Conservation (phyloP, 176 grass and related monocot genomes). For the Carex pumila region DNA sequence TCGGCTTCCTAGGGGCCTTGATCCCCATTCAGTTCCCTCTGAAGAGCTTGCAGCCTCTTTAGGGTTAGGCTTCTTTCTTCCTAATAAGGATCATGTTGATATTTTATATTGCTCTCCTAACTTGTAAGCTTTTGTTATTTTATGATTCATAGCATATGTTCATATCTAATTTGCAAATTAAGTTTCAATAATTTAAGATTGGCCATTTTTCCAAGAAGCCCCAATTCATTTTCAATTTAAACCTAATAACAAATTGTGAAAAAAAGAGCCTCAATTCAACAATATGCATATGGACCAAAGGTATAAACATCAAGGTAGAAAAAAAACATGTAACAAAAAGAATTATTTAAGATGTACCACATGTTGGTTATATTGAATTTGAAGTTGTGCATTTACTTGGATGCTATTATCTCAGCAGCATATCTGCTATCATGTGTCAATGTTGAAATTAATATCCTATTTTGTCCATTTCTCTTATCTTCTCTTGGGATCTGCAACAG, state of each 20-base stretch:
- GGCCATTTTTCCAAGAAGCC: background rate
- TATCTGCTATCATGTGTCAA: background rate
- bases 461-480: background rate
- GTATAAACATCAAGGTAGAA: background rate
- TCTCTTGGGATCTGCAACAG: constrained; percentile 29
- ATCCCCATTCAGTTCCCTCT: constrained; percentile 87
- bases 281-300: background rate
- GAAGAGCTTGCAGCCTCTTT: constrained; percentile 88
- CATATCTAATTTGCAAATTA: background rate
- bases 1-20: constrained; percentile 71
- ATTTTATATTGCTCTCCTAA: background rate
- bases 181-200: background rate
- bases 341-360: background rate
- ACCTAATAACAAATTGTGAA: background rate
- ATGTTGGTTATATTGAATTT: background rate
- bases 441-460: background rate
- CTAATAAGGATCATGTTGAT: background rate
- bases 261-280: background rate
- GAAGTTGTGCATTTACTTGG: background rate
- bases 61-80: constrained; percentile 50
- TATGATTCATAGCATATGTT: background rate
- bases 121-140: background rate
- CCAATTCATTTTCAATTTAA: background rate
- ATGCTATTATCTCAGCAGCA: background rate
- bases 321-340: background rate